Conservation (phyloP, 163 green algal species). For the Scenedesmus sp. region DNA sequence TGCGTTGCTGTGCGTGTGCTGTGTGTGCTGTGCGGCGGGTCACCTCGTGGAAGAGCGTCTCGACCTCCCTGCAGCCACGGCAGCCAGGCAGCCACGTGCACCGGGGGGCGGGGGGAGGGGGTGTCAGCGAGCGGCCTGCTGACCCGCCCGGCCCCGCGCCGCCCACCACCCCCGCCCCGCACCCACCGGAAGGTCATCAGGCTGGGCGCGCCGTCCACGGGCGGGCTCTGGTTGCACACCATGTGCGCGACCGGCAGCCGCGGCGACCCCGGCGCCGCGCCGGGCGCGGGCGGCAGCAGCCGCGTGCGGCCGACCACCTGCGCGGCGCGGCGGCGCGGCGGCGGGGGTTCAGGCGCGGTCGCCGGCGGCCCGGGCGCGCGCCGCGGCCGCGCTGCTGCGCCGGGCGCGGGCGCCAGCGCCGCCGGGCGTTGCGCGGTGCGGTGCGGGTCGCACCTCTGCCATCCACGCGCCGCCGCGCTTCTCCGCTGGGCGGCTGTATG, state of each 20-base stretch:
- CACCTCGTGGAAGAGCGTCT: constrained; percentile 99
- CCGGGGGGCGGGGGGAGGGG: background rate
- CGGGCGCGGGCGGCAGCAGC: constrained; percentile 29
- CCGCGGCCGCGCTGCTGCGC: too few relatives aligned
- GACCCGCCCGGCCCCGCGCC: too few relatives aligned
- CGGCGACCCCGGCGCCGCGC: constrained; percentile 35
- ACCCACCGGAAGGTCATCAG: constrained; percentile 90
- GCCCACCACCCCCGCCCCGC: too few relatives aligned
- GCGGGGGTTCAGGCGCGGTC: too few relatives aligned
- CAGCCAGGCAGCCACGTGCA: background rate
- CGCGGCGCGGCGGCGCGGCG: background rate
- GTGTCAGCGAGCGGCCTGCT: too few relatives aligned
- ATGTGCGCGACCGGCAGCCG: constrained; percentile 96
- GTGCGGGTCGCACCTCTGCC: constrained; percentile 74
- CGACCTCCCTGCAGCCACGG: constrained; percentile 72
- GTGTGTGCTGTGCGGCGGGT: too few relatives aligned
- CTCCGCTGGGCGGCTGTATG: constrained; percentile 93
- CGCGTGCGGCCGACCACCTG: constrained; percentile 44
- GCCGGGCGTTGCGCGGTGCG: too few relatives aligned
- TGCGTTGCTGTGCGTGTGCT: too few relatives aligned
- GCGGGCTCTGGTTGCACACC: constrained; percentile 95
- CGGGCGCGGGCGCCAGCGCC: too few relatives aligned
- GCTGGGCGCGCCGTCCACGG: constrained; percentile 86
- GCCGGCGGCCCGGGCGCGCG: too few relatives aligned
- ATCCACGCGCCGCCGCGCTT: constrained; percentile 98